Percentiles rank a stretch among this genome's conserved stretches.
Conservation (phyloP, 352 stramenopile species). For the Globisporangium solare region DNA sequence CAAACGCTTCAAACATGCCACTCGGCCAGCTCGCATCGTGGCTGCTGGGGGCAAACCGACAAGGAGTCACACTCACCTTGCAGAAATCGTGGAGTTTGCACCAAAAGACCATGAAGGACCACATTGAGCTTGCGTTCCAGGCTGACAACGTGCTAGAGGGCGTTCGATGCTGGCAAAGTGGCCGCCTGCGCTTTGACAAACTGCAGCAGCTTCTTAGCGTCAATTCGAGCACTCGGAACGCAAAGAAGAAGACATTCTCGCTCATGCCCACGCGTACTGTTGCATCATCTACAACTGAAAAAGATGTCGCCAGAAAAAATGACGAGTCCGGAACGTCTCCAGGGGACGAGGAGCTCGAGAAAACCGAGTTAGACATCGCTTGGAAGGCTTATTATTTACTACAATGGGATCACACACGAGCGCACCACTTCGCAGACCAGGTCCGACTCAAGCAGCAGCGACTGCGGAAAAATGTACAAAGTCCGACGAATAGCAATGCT, state of each 20-base stretch:
- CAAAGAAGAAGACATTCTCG: background rate
- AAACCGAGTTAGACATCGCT: conserved; percentile 22
- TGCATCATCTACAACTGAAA: background rate
- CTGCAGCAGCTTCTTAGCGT: conserved; percentile 12
- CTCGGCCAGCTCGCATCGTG: conserved; percentile 8
- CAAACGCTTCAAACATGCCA: background rate
- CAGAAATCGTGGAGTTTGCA: conserved; percentile 24
- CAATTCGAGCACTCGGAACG: background rate
- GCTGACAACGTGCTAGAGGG: conserved; percentile 24
- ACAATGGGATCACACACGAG: conserved; percentile 29
- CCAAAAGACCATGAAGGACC: conserved; percentile 20
- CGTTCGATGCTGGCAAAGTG: conserved; percentile 20
- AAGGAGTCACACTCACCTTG: conserved; percentile 9
- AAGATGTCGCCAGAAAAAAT: background rate
- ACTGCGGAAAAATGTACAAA: conserved; percentile 11
- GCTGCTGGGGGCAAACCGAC: conserved; percentile 2
- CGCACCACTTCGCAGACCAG: conserved; percentile 29
- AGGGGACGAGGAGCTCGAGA: conserved; percentile 7
- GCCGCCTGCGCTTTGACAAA: conserved; percentile 2
- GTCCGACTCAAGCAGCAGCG: conserved; percentile 25
- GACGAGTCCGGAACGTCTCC: background rate
- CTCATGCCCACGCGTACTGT: background rate
- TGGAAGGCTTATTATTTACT: conserved; percentile 35
- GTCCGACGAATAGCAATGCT: background rate
- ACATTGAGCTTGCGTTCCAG: conserved; percentile 29